phyloP scores from a whole-genome alignment of 805 yeast genomes.

The Kuraishia ogatae region DNA sequence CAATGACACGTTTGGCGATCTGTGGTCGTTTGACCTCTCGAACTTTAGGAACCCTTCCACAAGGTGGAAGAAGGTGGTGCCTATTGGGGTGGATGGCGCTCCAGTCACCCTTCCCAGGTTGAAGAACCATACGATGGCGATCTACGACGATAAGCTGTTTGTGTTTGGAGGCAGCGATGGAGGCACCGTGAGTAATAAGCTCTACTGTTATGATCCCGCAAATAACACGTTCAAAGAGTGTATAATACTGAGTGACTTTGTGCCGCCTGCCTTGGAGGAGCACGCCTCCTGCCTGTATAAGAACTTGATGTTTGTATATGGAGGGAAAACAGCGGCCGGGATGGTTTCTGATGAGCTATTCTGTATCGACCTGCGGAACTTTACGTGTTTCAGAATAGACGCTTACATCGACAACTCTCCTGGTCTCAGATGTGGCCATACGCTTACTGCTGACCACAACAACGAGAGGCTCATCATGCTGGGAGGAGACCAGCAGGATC shows the following conservation, averaged over 20 bases:
- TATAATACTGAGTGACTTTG: slow-evolving; percentile 49
- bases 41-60: slow-evolving; percentile 78
- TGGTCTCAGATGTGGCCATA: slow-evolving; percentile 86
- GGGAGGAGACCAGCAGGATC: slow-evolving; percentile 87
- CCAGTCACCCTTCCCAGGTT: slow-evolving; percentile 49
- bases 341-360: slow-evolving; percentile 55
- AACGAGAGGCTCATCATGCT: slow-evolving; percentile 68
- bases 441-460: slow-evolving; percentile 61
- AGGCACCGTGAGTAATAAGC: slow-evolving; percentile 58
- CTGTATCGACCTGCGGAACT: slow-evolving; percentile 67
- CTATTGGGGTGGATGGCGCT: slow-evolving; percentile 27
- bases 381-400: slow-evolving; percentile 54
- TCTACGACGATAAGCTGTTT: slow-evolving; percentile 70
- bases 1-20: slow-evolving; percentile 71
- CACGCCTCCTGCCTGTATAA: slow-evolving; percentile 79
- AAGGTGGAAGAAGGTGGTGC: slow-evolving; percentile 62
- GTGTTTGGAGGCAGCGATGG: slow-evolving; percentile 86
- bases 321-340: slow-evolving; percentile 80
- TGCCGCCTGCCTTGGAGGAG: slow-evolving; percentile 84
- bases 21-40: slow-evolving; percentile 80
- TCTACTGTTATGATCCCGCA: slow-evolving; percentile 73
- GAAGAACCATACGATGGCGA: slow-evolving; percentile 84
- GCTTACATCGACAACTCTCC: slow-evolving; percentile 45
- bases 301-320: slow-evolving; percentile 75
- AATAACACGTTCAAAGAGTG: slow-evolving; percentile 63